These are phyloP conservation scores for Beverwykella pulmonaria DNA, from an alignment of 495 filamentous ascomycete species.

Conservation along the genomic window DNA sequence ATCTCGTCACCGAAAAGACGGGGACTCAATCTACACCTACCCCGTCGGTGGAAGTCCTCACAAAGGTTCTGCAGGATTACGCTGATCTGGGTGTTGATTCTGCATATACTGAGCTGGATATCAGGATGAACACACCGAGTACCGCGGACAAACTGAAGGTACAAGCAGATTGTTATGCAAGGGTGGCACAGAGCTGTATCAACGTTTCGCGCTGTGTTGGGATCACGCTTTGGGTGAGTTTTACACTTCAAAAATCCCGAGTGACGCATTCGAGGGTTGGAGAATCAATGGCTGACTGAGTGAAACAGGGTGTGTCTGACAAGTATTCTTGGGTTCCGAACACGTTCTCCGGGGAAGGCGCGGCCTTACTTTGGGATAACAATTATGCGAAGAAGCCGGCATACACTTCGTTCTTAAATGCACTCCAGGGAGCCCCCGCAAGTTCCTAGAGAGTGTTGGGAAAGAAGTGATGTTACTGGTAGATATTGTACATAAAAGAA, in stretches of 20 bases:
- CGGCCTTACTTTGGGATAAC: slow-evolving; percentile 24
- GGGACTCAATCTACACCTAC: slow-evolving; percentile 53
- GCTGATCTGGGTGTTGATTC: slow-evolving; percentile 49
- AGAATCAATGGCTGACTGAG: neutral
- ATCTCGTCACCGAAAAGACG: slow-evolving; percentile 55
- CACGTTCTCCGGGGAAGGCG: slow-evolving; percentile 26
- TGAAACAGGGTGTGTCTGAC: slow-evolving; percentile 60
- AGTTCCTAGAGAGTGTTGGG: neutral
- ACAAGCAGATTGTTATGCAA: slow-evolving; percentile 61
- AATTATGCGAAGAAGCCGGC: slow-evolving; percentile 32
- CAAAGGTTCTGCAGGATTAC: slow-evolving; percentile 4
- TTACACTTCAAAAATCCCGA: neutral
- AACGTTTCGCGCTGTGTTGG: slow-evolving; percentile 66
- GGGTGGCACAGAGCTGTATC: slow-evolving; percentile 65
- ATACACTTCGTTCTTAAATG: slow-evolving; percentile 22
- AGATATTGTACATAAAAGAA: no score
- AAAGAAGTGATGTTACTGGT: no score
- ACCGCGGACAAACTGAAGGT: slow-evolving; percentile 46
- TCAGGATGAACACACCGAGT: slow-evolving; percentile 45
- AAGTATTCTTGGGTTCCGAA: slow-evolving; percentile 63
- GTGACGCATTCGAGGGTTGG: no score
- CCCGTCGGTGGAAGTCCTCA: slow-evolving; percentile 56
- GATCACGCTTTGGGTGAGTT: slow-evolving; percentile 65
- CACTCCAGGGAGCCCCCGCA: neutral
- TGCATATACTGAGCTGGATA: slow-evolving; percentile 68